Base-by-base conservation (phyloP, 2,329 filamentous ascomycete species). In the Colletotrichum truncatum region DNA sequence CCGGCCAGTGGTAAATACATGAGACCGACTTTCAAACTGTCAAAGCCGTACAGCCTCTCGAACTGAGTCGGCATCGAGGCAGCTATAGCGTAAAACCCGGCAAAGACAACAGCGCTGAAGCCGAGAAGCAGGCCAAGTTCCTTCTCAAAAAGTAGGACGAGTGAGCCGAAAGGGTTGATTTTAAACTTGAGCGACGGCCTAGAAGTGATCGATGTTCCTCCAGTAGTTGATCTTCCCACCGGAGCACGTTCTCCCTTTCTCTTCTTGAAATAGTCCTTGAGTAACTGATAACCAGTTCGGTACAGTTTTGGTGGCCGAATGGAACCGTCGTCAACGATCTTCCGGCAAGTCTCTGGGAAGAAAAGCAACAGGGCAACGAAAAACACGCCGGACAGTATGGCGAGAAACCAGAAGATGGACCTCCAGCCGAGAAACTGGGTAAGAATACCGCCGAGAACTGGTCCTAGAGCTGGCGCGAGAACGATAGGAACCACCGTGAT, bases 11-110 rank as follows among this genome's bases (percentile, higher is more conserved):
- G 85, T 1, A 87, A 73, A 69, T 84, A 86, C 78, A 82, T 83
- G 5, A 87, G 74, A 2, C 87, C 87, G 4, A 88, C 79, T 11
- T 83, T 76, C 3, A 84, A 75, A 18, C 90, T 86, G 62, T 85
- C 82, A 25, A 87, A 85, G 2, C 85, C 83, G 70, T 92, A 94
- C 49, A 87, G 86, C 2, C 71, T 55, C 1, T 73, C 51, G n/a
- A 85, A 78, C 4, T 80, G 73, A 0, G 74, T 73, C 0, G 84
- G 83, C 73, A 85, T 78, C 3, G 81, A 78, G 1, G 82, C 77
- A 3, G 78, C 75, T 23, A 85, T 74, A 62, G 79, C 81, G 70
- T 85, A 85, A 71, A 85, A 85, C 5, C 82, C 83, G 0, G 82
- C 79, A 64, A 85, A 85, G 4, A 84, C 76, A 4, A 86, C 71